Base-by-base conservation (phyloP, 352 stramenopile species). In the Globisporangium solare region DNA sequence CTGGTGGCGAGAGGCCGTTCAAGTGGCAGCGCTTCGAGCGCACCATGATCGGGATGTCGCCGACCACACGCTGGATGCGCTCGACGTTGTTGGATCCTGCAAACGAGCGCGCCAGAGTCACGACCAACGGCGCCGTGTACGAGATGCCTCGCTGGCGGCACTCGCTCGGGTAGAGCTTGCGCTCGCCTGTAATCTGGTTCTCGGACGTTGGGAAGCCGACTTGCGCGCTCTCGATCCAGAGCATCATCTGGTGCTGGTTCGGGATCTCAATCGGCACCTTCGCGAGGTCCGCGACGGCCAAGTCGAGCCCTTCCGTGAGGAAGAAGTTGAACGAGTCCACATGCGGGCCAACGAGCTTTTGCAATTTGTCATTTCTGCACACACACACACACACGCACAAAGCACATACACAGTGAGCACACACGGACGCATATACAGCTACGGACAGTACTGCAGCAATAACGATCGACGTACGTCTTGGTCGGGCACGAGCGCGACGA, bases 311-410 rank as follows among this genome's bases (percentile, higher is more conserved):
- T 41, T 98, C 82, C 18, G 96, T 92, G 6, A 99, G 70, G 62
- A 99, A 98, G 62, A 97, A 99, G 72, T 99, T 97, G 78, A 99
- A 99, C 51, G 92, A 98, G 55, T 99, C 93, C 43, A 99, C 79
- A 71, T 99, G 97, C n/a, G 96, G 96, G 50, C 81, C 77, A 46
- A 98, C 94, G 43, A 99, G 83, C 64, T 89, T 86, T 61, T 91
- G 79, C 35, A 95, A 66, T 51, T 89, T 92, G 3, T 71, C 69
- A 75, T 95, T 94, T 49, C 79, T 89, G 56, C 14, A 27, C 18
- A n/a, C 20, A 46, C 3, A n/a, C 5, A 37, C 48, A 12, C 8
- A 39, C 3, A 0, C 7, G 41, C 20, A 53, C 3, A 35, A 43
- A 43, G 13, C 24, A 39, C 37, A 45, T 13, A 45, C 18, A 50